Conservation (phyloP, 306 rosid species). For the Parietaria judaica region DNA sequence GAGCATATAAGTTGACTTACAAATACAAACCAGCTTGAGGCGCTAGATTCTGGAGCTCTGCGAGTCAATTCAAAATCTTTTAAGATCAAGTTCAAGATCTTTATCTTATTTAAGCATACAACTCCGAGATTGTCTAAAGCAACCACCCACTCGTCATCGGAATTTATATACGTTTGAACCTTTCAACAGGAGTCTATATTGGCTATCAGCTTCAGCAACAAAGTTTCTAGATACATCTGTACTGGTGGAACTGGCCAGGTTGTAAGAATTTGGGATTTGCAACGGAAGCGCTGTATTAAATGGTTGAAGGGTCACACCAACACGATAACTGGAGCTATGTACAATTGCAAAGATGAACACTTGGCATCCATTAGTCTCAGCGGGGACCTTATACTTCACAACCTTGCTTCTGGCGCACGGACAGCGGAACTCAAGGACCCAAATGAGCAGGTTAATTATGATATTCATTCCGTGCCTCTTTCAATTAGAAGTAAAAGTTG, state of each 20-base stretch:
- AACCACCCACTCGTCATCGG: no score
- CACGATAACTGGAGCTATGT: slow-evolving; percentile 81
- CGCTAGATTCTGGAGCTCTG: no score
- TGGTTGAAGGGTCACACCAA: slow-evolving; percentile 86
- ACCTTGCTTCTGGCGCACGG: slow-evolving; percentile 91
- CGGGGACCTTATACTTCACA: slow-evolving; percentile 95
- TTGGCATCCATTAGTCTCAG: slow-evolving; percentile 90
- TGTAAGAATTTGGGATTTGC: slow-evolving; percentile 98
- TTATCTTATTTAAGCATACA: no score
- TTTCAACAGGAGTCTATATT: slow-evolving; percentile 63
- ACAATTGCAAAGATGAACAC: slow-evolving; percentile 95
- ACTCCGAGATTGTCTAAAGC: no score
- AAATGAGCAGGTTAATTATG: slow-evolving; percentile 68
- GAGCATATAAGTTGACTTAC: no score
- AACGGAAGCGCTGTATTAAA: slow-evolving; percentile 86
- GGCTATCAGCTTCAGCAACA: slow-evolving; percentile 90
- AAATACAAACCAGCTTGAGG: no score
- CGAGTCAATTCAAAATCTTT: no score
- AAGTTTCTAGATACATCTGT: slow-evolving; percentile 87
- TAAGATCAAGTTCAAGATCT: no score
- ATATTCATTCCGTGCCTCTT: slow-evolving; percentile 16
- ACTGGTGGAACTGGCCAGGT: slow-evolving; percentile 95
- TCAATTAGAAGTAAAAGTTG: slow-evolving; percentile 9
- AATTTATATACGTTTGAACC: background rate
- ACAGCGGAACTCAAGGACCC: slow-evolving; percentile 96